Evolutionary conservation across 805 yeast species (phyloP).

Genomic region (Candida suzukii): DNA sequence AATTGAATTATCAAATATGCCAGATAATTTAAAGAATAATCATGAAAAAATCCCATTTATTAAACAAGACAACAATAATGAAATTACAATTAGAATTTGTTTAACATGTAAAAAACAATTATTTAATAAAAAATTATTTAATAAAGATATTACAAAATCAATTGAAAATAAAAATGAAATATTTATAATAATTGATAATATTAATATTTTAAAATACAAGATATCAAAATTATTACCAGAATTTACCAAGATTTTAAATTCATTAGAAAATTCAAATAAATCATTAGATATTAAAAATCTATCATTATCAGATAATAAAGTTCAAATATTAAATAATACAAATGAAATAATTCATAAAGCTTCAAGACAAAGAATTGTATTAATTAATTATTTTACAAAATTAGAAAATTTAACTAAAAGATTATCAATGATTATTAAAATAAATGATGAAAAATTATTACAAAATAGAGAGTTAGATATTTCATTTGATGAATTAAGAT

Average conservation of each 20-base stretch:
- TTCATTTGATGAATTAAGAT: slow-evolving; percentile 33
- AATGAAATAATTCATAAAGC: slow-evolving; percentile 28
- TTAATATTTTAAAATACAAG: slow-evolving; percentile 16
- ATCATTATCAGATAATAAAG: background rate
- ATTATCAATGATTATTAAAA: slow-evolving; percentile 23
- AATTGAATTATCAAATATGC: slow-evolving; percentile 28
- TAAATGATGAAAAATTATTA: slow-evolving; percentile 5
- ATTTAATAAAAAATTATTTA: slow-evolving; percentile 47
- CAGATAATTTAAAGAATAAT: slow-evolving; percentile 2
- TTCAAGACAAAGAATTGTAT: slow-evolving; percentile 32
- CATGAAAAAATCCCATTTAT: slow-evolving; percentile 1
- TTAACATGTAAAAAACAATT: slow-evolving; percentile 57
- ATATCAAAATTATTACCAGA: slow-evolving; percentile 11
- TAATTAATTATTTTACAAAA: slow-evolving; percentile 42
- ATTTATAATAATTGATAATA: slow-evolving; percentile 28
- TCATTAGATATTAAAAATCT: background rate
- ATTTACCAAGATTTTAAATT: slow-evolving; percentile 6
- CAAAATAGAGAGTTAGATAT: background rate
- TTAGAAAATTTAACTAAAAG: slow-evolving; percentile 45
- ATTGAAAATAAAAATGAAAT: slow-evolving; percentile 23
- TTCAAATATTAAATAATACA: background rate
- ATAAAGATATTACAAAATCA: slow-evolving; percentile 28
- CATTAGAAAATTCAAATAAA: background rate
- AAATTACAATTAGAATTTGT: slow-evolving; percentile 49
- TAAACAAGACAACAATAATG: too few species aligned